A percentile compares a stretch with the other conserved stretches of the same genome.
Evolutionary conservation across 1,284 basidiomycete species (phyloP).

Genomic region (Wolfiporia cocos): DNA sequence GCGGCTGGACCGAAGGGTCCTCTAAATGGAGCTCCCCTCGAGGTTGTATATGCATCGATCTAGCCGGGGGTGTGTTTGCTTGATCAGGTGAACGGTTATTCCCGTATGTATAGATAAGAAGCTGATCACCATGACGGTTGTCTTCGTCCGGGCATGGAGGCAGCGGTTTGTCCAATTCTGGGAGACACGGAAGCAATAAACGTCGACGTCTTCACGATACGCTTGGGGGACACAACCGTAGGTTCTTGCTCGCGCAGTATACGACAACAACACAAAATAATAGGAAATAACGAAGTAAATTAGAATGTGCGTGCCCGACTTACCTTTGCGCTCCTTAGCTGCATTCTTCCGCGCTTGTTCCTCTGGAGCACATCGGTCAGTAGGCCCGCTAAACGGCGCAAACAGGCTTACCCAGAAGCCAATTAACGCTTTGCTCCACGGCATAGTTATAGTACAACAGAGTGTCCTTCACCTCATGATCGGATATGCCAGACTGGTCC

Average conservation of each 20-base stretch:
- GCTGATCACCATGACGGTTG: constrained; percentile 9
- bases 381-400: no score
- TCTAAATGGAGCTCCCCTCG: no score
- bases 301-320: constrained; percentile 25
- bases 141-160: constrained; percentile 22
- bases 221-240: constrained; percentile 14
- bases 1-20: no score
- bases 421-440: constrained; percentile 69
- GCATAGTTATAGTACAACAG: constrained; percentile 93
- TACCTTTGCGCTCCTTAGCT: constrained; percentile 80
- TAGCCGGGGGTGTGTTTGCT: no score
- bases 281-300: constrained; percentile 4
- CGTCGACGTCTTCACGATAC: constrained; percentile 4
- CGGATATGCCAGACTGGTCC: constrained; percentile 61
- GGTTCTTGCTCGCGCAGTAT: constrained; percentile 29
- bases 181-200: constrained; percentile 9
- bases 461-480: constrained; percentile 72
- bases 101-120: constrained; percentile 9
- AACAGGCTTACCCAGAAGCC: constrained; percentile 65
- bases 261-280: constrained; percentile 14
- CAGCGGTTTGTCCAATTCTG: constrained; percentile 22
- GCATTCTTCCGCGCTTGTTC: constrained; percentile 49
- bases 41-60: no score
- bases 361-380: constrained; percentile 44
- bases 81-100: no score